phyloP scores from a whole-genome alignment of 768 basidiomycete genomes.

The Tulasnella sp. region DNA sequence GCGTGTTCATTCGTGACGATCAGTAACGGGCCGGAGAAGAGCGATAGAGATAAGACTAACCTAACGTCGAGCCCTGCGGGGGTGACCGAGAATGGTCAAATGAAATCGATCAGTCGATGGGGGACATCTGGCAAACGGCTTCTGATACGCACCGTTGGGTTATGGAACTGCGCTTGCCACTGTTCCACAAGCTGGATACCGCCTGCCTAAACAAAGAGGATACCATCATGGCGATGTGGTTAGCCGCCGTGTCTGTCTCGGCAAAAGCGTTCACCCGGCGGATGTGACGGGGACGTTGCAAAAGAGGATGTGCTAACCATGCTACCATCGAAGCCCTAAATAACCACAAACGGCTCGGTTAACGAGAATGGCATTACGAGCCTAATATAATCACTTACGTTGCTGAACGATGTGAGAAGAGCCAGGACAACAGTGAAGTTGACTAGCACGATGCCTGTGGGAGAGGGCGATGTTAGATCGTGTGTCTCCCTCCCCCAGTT shows the following conservation, averaged over 20 bases:
- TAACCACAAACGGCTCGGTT: background rate
- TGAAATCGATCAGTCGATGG: background rate
- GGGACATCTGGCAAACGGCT: background rate
- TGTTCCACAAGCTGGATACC: conserved; percentile 46
- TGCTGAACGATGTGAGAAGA: conserved; percentile 7
- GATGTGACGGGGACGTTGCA: background rate
- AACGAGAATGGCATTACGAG: background rate
- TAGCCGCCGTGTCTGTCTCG: background rate
- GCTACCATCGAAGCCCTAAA: conserved; percentile 13
- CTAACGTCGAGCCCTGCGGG: background rate
- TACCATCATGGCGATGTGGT: background rate
- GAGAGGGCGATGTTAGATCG: background rate
- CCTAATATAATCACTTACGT: background rate
- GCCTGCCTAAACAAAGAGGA: background rate
- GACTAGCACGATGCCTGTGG: conserved; percentile 5
- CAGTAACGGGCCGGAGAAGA: no score
- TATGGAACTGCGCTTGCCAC: conserved; percentile 51
- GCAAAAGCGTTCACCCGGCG: background rate
- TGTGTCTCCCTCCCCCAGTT: background rate
- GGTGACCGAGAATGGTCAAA: background rate
- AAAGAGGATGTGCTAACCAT: conserved; percentile 10
- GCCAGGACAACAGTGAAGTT: conserved; percentile 1
- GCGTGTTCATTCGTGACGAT: background rate
- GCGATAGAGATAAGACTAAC: background rate
- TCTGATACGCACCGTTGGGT: conserved; percentile 22